Evolutionary conservation across 1,284 basidiomycete genomes (phyloP), one percentile per base, ranked within the genome.

Genomic region (Agroathelia rolfsii): DNA sequence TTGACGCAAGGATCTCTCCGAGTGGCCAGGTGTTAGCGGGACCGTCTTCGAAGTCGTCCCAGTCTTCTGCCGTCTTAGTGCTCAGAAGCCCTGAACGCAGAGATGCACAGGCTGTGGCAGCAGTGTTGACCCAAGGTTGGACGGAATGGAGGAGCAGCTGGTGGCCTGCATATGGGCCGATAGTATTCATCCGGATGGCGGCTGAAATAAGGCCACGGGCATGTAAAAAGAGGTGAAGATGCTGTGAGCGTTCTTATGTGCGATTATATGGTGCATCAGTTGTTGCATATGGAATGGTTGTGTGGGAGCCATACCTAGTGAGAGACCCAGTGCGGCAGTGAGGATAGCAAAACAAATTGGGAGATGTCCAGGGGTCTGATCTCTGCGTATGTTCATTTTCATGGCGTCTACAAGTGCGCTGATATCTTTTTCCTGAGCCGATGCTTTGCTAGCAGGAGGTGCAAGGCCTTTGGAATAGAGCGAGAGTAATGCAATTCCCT

Each of bases 1-100:
- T 65, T 18, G 77, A 74, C 25, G 84, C 78, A 12, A 97, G 62
- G 26, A 97, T 84, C 57, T 98, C 94, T n/a, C 92, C 93, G 10
- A 98, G 55, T 0, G 94, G 94, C 89, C 93, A 98, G 4, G 86
- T 95, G 43, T 79, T 90, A 15, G 83, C 81, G 4, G 90, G 90
- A 2, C 75, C 76, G 25, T 64, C 43, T 12, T 51, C 37, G 2
- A 48, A 47, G 29, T 63, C 60, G 34, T 66, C 59, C 39, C 60
- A 58, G n/a, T 44, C 41, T 12, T 34, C 34, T 15, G 52, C 39
- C 22, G 36, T 32, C 19, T 15, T 5, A 20, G 32, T 23, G 28
- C 35, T 13, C 17, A 59, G 30, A 39, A 56, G 21, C 8, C 64
- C 58, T 7, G 71, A 71, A 11, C 64, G 62, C 32, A 76, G 46